Conservation (phyloP, 805 yeast genomes). For the Saccharomyces kudriavzevii region DNA sequence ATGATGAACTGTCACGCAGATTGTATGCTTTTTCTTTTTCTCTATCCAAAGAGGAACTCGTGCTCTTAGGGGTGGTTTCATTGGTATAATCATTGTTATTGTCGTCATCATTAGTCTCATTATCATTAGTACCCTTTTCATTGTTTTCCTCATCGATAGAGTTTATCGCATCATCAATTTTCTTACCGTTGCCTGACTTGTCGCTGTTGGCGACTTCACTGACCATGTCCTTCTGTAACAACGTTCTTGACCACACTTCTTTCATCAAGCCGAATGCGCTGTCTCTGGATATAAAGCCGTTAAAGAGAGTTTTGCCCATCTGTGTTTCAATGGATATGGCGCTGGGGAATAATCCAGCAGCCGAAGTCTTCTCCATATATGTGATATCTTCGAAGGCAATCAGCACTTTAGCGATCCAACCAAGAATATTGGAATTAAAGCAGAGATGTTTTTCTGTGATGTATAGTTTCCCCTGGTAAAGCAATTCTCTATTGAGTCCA, state of each 20-base stretch:
- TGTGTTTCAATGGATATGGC: slow-evolving; percentile 69
- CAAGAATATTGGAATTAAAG: slow-evolving; percentile 73
- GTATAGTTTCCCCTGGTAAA: slow-evolving; percentile 82
- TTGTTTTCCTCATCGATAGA: slow-evolving; percentile 36
- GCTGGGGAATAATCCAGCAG: slow-evolving; percentile 87
- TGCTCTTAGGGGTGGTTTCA: slow-evolving; percentile 20
- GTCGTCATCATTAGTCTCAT: slow-evolving; percentile 27
- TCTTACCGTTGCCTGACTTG: neutral
- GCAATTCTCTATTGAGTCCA: slow-evolving; percentile 79
- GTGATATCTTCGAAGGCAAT: slow-evolving; percentile 65
- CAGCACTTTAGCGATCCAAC: slow-evolving; percentile 80
- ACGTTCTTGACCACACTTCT: slow-evolving; percentile 53
- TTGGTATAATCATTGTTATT: slow-evolving; percentile 22
- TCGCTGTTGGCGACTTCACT: neutral
- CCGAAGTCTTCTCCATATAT: slow-evolving; percentile 59
- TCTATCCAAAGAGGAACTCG: slow-evolving; percentile 12
- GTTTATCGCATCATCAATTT: slow-evolving; percentile 32
- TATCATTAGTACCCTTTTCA: neutral
- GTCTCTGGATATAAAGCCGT: slow-evolving; percentile 81
- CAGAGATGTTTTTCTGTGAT: slow-evolving; percentile 72
- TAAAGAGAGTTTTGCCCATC: slow-evolving; percentile 65
- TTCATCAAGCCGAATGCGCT: slow-evolving; percentile 62
- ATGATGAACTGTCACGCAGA: slow-evolving; percentile 34
- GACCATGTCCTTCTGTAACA: slow-evolving; percentile 8
- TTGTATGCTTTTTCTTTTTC: slow-evolving; percentile 18